Evolutionary conservation across 805 yeast species (phyloP).

Genomic region (Ogataea naganishii): DNA sequence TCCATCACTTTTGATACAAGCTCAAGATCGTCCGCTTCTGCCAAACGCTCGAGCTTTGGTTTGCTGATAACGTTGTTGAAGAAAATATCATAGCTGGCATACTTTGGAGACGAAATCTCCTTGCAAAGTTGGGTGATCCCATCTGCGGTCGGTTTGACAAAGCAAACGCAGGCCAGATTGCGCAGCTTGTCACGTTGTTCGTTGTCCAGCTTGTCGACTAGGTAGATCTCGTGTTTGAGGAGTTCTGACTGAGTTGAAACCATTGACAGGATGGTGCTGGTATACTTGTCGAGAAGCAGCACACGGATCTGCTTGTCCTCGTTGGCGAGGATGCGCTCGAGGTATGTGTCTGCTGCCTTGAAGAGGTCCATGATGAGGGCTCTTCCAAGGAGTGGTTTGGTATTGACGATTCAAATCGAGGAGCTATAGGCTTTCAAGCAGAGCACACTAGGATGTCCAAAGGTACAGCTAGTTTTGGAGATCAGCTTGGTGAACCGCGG

Average conservation of each 20-base stretch:
- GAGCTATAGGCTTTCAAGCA: too few species aligned
- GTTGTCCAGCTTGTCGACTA: constrained; percentile 66
- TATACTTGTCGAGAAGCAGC: constrained; percentile 66
- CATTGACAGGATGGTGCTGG: constrained; percentile 82
- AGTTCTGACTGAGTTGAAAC: constrained; percentile 82
- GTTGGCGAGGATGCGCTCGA: constrained; percentile 26
- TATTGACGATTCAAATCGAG: constrained; percentile 6
- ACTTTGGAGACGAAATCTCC: constrained; percentile 75
- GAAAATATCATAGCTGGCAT: constrained; percentile 65
- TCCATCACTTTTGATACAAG: constrained; percentile 71
- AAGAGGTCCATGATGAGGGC: constrained; percentile 49
- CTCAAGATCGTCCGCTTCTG: constrained; percentile 86
- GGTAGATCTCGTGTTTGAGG: constrained; percentile 72
- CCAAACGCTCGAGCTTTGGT: constrained; percentile 73
- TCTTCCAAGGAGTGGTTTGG: too few species aligned
- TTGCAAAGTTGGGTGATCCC: constrained; percentile 50
- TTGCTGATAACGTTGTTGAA: constrained; percentile 74
- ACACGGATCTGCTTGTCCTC: constrained; percentile 46
- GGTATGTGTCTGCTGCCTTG: constrained; percentile 34
- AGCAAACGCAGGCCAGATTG: constrained; percentile 74
- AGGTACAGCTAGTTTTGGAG: too few species aligned
- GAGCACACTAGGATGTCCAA: too few species aligned
- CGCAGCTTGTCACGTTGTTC: constrained; percentile 57
- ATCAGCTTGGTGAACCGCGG: too few species aligned
- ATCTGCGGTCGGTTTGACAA: constrained; percentile 62